These are phyloP conservation scores for Xerocomus spinulosus DNA, from an alignment of 768 basidiomycete genomes.

Conservation along the genomic window DNA sequence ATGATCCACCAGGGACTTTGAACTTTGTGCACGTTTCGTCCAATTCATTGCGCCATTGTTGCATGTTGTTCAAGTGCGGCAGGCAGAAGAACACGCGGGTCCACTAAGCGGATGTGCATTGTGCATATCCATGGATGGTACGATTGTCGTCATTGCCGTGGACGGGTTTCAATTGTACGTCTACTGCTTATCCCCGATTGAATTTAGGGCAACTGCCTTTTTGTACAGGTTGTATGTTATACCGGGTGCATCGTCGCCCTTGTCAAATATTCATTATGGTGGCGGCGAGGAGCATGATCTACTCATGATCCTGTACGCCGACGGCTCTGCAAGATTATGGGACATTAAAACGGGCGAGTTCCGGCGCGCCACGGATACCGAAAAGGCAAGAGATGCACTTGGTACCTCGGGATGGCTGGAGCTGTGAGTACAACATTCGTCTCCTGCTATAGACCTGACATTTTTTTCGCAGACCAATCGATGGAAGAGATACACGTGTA, in stretches of 20 bases:
- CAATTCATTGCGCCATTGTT: constrained; percentile 64
- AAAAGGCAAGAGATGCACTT: constrained; percentile 75
- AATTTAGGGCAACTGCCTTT: not conserved
- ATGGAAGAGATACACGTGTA: constrained; percentile 24
- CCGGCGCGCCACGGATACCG: constrained; percentile 71
- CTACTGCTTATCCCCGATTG: not conserved
- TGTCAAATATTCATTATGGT: constrained; percentile 59
- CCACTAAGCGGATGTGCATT: constrained; percentile 64
- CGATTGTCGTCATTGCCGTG: constrained; percentile 72
- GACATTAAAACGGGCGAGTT: constrained; percentile 80
- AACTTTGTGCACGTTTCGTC: constrained; percentile 66
- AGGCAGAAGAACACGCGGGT: constrained; percentile 44
- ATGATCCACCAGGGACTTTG: constrained; percentile 46
- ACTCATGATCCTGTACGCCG: constrained; percentile 69
- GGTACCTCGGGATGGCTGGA: constrained; percentile 69
- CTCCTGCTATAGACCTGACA: not conserved
- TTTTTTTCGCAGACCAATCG: constrained; percentile 19
- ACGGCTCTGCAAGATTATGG: constrained; percentile 81
- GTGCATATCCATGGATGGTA: constrained; percentile 74
- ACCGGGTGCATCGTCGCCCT: constrained; percentile 71
- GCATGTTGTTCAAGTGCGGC: constrained; percentile 50
- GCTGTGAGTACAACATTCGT: constrained; percentile 42
- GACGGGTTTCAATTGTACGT: constrained; percentile 73
- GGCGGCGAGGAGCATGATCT: constrained; percentile 49
- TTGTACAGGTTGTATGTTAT: constrained; percentile 65